Evolutionary conservation across 2,329 filamentous ascomycete genomes (phyloP), one percentile per base, ranked within the genome.

Genomic region (Penicillium palitans): DNA sequence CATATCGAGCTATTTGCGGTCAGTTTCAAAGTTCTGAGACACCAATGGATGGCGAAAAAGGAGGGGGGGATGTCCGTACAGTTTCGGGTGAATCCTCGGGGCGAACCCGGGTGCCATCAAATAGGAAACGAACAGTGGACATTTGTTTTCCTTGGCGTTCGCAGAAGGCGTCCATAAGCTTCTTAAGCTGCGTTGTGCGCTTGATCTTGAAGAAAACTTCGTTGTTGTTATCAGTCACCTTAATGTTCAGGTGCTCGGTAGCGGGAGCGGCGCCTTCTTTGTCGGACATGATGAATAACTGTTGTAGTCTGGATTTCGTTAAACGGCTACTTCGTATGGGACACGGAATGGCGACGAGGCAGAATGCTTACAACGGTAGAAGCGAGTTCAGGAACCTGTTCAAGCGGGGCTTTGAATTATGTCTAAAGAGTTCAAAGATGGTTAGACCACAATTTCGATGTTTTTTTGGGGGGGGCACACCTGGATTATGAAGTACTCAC

Each of bases 131-230:
- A 47, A 98, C 93, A 6, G 90, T 93, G 35, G 82, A 85, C 7
- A 88, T 80, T 35, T 88, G 86, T 82, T 98, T 98, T 69, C 95
- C 95, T 75, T 97, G 93, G 25, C 95, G 87, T 67, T 98, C 93
- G 77, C 95, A 99, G 77, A 98, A 99, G 21, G 95, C 95, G 61
- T 91, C 89, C 95, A 99, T 99, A 55, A 99, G 83, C 82, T 99
- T 99, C 80, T 96, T 95, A 1, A 99, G 85, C 75, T 92, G 90
- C 1, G 95, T 99, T 24, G 89, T 92, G 39, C 93, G 87, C 88
- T 99, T 99, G 81, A 99, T 99, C 83, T 99, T 99, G 83, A 99
- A 99, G 78, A 98, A 99, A 70, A 99, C 93, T 75, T 99, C 95
- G 76, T 99, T 99, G 81, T 97, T 97, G 81, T 96, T 97, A 70